Base-by-base conservation (phyloP, 192 early-diverging fungal species). In the Umbelopsis isabellina region DNA sequence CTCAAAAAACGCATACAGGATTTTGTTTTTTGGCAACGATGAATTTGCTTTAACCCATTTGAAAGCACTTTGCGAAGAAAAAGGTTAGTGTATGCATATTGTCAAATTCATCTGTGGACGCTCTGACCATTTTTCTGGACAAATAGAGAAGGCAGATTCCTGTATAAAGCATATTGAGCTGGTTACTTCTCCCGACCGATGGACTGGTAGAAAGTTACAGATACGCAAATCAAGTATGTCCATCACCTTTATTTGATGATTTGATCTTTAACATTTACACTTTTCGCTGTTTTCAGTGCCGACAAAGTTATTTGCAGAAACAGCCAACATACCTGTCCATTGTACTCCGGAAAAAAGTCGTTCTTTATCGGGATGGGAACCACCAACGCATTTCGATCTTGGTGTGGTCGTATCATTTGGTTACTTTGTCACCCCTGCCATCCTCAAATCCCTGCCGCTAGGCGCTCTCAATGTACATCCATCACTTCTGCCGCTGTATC, bases 321-420 rank as follows among this genome's bases (percentile, higher is more conserved):
- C 67, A 46, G 27, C 77, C 33, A 66, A 79, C 22, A 64, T 91
- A 7, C 35, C 61, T 13, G 67, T 83, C 16, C 83, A 87, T 66
- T 69, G 78, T 11, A 87, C 90, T n/a, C 89, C 89, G 25, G 71
- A 69, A 27, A 82, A 82, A 47, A 75, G 69, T 15, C 61, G 48
- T 4, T 33, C 77, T 22, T 74, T 91, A 18, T 46, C 61, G 18
- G 79, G 72, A 6, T 92, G 88, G 89, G 49, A 79, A 48, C 77
- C 89, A 72, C 61, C 45, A 2, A 44, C 50, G 16, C 12, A 21
- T 5, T 96, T 89, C 74, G 92, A 95, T 77, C 79, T 98, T 45
- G 96, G 92, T 9, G 82, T 96, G 0, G 95, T 96, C n/a, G 93
- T 96, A 0, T 96, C 95, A 1, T 98, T 97, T 85, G 95, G 96